Percentiles rank a stretch among this genome's conserved stretches.
These are phyloP conservation scores for Drosera capensis DNA, from an alignment of 148 eudicot genomes.

Conservation along the genomic window DNA sequence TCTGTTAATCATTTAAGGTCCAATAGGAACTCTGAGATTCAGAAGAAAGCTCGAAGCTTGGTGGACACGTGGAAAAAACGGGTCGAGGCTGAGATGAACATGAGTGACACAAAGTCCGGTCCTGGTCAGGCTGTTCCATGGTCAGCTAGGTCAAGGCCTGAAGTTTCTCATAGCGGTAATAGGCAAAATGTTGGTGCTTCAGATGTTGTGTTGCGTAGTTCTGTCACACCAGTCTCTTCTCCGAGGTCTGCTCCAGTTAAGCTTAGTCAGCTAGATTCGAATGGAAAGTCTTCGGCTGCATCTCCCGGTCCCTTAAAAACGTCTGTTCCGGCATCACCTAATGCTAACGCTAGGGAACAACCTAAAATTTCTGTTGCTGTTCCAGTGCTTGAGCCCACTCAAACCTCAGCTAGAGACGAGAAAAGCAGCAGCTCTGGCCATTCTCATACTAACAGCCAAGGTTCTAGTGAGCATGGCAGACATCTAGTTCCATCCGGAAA, in stretches of 20 bases:
- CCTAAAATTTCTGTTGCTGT: conserved; percentile 5
- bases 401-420: conserved; percentile 33
- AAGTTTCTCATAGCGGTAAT: conserved; percentile 31
- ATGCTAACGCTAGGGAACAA: conserved; percentile 23
- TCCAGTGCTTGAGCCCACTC: conserved; percentile 26
- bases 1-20: conserved; percentile 79
- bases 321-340: conserved; percentile 19
- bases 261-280: conserved; percentile 31
- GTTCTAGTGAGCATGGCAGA: conserved; percentile 50
- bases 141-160: conserved; percentile 49
- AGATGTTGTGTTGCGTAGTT: conserved; percentile 36
- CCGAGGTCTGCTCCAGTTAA: conserved; percentile 34
- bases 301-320: conserved; percentile 26
- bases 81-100: conserved; percentile 84
- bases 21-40: conserved; percentile 75
- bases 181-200: conserved; percentile 37
- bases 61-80: conserved; percentile 98
- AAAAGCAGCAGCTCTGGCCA: conserved; percentile 72
- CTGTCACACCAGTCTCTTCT: conserved; percentile 26
- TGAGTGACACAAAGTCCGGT: conserved; percentile 48
- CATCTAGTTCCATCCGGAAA: conserved; percentile 19
- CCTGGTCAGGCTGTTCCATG: conserved; percentile 41
- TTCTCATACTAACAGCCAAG: conserved; percentile 52
- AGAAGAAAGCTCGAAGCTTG: conserved; percentile 73
- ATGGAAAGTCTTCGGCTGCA: conserved; percentile 22